Base-by-base conservation (phyloP, 495 filamentous ascomycete genomes). In the Aspergillus sclerotioniger region DNA sequence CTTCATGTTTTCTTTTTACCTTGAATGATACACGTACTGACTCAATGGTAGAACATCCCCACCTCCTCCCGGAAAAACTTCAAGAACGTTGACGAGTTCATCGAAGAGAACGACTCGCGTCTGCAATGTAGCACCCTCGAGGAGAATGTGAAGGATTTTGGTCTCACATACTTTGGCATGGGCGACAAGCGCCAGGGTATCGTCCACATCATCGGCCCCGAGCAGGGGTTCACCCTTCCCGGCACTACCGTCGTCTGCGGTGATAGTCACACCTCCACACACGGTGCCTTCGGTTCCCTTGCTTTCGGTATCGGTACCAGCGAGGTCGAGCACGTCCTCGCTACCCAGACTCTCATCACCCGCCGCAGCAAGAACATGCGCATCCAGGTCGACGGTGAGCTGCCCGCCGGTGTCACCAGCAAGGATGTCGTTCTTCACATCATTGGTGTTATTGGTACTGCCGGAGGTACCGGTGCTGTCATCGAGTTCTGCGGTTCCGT, bases 351-450 rank as follows among this genome's bases (percentile, higher is more conserved):
- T 41, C 80, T 98, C 48, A 92, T 98, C 72, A 96, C 91, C 56
- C 88, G 90, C 73, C 83, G 91, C 64, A 96, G 89, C 76, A 98
- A 96, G 80, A 98, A 98, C 80, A 98, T 98, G 93, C 86, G 90
- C 63, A 85, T 98, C 68, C 88, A 95, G 76, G 91, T 98, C 58
- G 90, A 97, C 62, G 94, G 94, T 37, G 81, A 90, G 67, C 84
- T 98, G 29, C 81, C 88, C n/a, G 85, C 92, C 4, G 94, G 94
- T 55, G 94, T 97, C 28, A 96, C 90, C 68, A 94, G 90, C 62
- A 98, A 98, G 77, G 94, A 98, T 71, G 89, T 98, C 47, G 86
- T 98, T 61, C 89, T 98, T 35, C 86, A 98, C 73, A 88, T 89
- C 31, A 98, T 98, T 64, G 94, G 94, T 67, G 73, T 91, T 55